Evolutionary conservation across 1,284 basidiomycete genomes (phyloP).

Genomic region (Sporisorium iseilematis-ciliati): DNA sequence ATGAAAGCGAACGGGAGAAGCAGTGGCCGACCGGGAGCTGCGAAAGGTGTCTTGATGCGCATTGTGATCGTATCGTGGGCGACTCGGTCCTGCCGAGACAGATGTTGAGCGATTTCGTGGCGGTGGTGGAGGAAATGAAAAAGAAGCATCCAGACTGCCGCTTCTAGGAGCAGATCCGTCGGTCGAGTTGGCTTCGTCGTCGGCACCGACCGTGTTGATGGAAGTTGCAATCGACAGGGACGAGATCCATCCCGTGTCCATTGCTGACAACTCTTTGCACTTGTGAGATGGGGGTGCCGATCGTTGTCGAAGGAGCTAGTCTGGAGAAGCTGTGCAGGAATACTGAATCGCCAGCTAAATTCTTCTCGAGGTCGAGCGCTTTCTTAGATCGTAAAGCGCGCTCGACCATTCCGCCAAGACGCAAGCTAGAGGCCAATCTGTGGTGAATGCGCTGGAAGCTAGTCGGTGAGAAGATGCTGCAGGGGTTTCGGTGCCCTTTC

Average conservation of each 20-base stretch:
- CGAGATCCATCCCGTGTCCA: constrained; percentile 17
- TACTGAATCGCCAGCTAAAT: no score
- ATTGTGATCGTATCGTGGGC: background rate
- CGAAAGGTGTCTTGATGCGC: background rate
- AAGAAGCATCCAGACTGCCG: background rate
- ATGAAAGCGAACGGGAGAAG: background rate
- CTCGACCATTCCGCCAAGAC: no score
- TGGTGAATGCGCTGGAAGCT: no score
- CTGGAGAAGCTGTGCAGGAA: background rate
- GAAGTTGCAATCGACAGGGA: constrained; percentile 18
- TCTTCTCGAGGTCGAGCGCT: no score
- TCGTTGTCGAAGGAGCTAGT: no score
- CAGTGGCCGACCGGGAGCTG: background rate
- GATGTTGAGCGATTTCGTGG: background rate
- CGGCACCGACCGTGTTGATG: background rate
- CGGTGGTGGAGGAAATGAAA: constrained; percentile 1
- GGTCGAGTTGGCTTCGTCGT: background rate
- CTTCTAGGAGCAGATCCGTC: background rate
- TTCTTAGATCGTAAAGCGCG: no score
- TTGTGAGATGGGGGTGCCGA: background rate
- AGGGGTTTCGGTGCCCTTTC: no score
- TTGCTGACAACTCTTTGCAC: background rate
- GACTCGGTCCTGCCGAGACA: background rate
- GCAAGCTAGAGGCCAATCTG: no score
- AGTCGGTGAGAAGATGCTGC: no score